Evolutionary conservation across 2,329 filamentous ascomycete species (phyloP).

Genomic region (Penicillium sumatraense): DNA sequence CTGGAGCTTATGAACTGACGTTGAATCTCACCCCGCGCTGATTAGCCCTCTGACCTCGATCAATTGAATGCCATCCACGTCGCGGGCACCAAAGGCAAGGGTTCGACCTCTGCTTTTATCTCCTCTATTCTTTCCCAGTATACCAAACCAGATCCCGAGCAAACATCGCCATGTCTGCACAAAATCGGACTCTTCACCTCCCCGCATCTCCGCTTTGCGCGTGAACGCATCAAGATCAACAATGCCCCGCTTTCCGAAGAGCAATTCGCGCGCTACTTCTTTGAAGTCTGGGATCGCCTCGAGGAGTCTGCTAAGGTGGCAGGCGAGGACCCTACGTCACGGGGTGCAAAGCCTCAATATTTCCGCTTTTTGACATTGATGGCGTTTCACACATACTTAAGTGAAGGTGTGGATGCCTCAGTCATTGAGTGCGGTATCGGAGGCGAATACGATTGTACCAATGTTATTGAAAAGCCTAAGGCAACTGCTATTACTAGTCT

Average conservation of each 20-base stretch:
- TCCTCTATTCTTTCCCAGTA: slow-evolving; percentile 77
- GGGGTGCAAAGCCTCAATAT: slow-evolving; percentile 78
- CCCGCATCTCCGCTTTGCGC: slow-evolving; percentile 80
- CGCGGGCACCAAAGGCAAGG: slow-evolving; percentile 93
- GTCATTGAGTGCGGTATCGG: slow-evolving; percentile 94
- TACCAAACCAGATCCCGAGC: slow-evolving; percentile 37
- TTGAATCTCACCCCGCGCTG: background rate
- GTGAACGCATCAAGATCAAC: slow-evolving; percentile 83
- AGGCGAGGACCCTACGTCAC: slow-evolving; percentile 56
- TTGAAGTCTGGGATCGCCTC: slow-evolving; percentile 77
- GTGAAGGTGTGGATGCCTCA: slow-evolving; percentile 75
- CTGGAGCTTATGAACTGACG: slow-evolving; percentile 4
- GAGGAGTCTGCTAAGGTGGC: slow-evolving; percentile 58
- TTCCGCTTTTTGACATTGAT: slow-evolving; percentile 91
- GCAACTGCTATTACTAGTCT: slow-evolving; percentile 77
- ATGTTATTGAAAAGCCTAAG: slow-evolving; percentile 73
- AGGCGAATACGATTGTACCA: slow-evolving; percentile 91
- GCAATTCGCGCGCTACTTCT: slow-evolving; percentile 77
- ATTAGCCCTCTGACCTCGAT: slow-evolving; percentile 65
- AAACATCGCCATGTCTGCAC: slow-evolving; percentile 41
- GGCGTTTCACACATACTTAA: slow-evolving; percentile 80
- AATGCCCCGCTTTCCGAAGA: slow-evolving; percentile 70
- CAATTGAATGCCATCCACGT: slow-evolving; percentile 74
- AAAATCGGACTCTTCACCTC: slow-evolving; percentile 83
- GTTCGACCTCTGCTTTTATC: slow-evolving; percentile 82